Base-by-base conservation (phyloP, 1,139 yeast species). In the Hansenula sp. region DNA sequence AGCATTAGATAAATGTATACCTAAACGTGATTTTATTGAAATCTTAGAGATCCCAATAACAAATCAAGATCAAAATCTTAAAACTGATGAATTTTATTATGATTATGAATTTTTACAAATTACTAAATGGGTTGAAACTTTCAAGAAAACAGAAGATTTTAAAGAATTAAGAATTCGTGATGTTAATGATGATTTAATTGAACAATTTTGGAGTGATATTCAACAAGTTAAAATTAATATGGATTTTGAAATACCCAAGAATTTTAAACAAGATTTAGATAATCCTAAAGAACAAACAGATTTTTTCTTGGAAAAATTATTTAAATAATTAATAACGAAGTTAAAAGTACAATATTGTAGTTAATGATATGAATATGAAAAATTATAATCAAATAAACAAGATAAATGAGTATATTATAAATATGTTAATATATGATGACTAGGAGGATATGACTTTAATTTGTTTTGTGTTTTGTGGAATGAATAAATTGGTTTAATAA, bases 1-100 rank as follows among this genome's bases (percentile, higher is more conserved):
- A 22, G 95, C 97, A 0, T 68, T 92, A 18, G 97, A 90, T 59
- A 92, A 92, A 57, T 87, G 95, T 51, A 63, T 83, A 2, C 87
- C 87, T 0, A 62, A 68, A 14, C 66, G 94, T 14, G 55, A 66
- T 26, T 85, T 71, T 53, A 50, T 87, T 7, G 77, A 75, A 38
- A 50, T 72, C 3, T 27, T 71, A 9, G 64, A 68, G 2, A 59
- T 81, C 20, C 66, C 59, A 29, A 50, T 54, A 27, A 62, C 57
- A 0, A 52, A 43, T 19, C 47, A 49, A 26, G 68, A 45, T 46
- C 52, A 51, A 29, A 66, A 50, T 11, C 46, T 48, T 2, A 48
- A 21, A n/a, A 35, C 43, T 1, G 44, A 52, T 13, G 46, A 51
- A 4, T 55, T 77, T 33, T 61, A 60, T 48, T 66, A 66, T 52